Evolutionary conservation across 1,139 yeast species (phyloP).

Genomic region (Geotrichum aggregatum): DNA sequence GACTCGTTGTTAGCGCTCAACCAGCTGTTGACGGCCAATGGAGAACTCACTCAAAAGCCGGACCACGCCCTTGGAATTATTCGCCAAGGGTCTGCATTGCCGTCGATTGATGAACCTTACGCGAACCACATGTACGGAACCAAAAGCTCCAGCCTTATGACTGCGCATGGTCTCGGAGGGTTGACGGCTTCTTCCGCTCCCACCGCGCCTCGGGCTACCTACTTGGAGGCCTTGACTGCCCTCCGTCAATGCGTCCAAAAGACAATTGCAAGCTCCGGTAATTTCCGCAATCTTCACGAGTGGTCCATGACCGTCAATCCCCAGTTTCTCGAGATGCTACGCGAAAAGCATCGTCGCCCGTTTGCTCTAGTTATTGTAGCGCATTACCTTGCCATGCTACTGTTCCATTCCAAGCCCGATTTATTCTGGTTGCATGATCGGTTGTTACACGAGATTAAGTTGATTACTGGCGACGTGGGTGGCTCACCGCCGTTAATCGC

Average conservation of each 20-base stretch:
- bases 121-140: neutral
- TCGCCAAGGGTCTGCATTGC: slow-evolving; percentile 1
- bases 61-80: slow-evolving; percentile 1
- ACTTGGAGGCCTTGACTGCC: neutral
- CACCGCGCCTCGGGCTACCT: slow-evolving; percentile 1
- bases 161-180: neutral
- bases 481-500: neutral
- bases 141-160: neutral
- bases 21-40: slow-evolving; percentile 2
- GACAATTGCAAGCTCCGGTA: neutral
- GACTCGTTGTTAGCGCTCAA: neutral
- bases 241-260: slow-evolving; percentile 8
- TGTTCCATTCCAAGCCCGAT: slow-evolving; percentile 6
- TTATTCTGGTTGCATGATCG: slow-evolving; percentile 16
- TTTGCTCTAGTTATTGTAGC: slow-evolving; percentile 15
- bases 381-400: slow-evolving; percentile 10
- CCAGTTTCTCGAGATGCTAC: slow-evolving; percentile 1
- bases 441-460: slow-evolving; percentile 3
- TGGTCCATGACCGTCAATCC: slow-evolving; percentile 14
- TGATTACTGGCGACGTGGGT: neutral
- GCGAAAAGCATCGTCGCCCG: slow-evolving; percentile 9
- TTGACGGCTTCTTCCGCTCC: too few species aligned
- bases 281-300: slow-evolving; percentile 7
- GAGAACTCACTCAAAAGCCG: neutral
- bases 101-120: neutral